Base-by-base conservation (phyloP, 192 early-diverging fungal genomes). In the Chytriomyces sp. region DNA sequence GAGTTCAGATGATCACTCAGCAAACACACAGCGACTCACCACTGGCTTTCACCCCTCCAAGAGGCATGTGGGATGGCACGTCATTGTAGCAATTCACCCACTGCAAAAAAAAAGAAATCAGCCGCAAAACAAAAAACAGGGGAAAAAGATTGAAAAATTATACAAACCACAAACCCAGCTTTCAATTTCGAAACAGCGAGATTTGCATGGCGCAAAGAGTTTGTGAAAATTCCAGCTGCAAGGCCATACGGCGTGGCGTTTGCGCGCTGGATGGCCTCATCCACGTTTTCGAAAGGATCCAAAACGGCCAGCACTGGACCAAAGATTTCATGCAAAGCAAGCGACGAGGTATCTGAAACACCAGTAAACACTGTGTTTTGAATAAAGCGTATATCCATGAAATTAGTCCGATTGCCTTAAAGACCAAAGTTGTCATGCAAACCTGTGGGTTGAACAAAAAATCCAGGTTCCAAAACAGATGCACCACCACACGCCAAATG, bases 311-410 rank as follows among this genome's bases (percentile, higher is more conserved):
- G 48, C 9, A 77, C 76, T 6, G 76, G 76, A 11, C 70, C 76
- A 75, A 77, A 77, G 69, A 77, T 46, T 26, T 96, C 95, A 75
- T 94, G 92, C 18, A 68, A 84, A 18, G 88, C 80, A 62, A 96
- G 89, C n/a, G 76, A 77, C 86, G 91, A 89, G 26, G 84, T 82
- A 50, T 87, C 83, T 10, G 82, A 82, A 81, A 92, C 91, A n/a
- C 87, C 82, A 0, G 82, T 80, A 16, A 94, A 77, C 18, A 95
- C 86, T 1, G 94, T 94, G n/a, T 92, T 24, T 91, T 84, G 69
- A 92, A 26, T 4, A 35, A 3, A 3, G 16, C 2, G 18, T 4
- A 3, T 28, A 20, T 16, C 57, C 20, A 59, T 24, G 64, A 91
- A 76, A 95, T 59, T 91, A 84, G 20, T 89, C 92, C 24, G 71